These are phyloP conservation scores for Ilex asprella DNA, from an alignment of 257 asterid species.

Conservation along the genomic window DNA sequence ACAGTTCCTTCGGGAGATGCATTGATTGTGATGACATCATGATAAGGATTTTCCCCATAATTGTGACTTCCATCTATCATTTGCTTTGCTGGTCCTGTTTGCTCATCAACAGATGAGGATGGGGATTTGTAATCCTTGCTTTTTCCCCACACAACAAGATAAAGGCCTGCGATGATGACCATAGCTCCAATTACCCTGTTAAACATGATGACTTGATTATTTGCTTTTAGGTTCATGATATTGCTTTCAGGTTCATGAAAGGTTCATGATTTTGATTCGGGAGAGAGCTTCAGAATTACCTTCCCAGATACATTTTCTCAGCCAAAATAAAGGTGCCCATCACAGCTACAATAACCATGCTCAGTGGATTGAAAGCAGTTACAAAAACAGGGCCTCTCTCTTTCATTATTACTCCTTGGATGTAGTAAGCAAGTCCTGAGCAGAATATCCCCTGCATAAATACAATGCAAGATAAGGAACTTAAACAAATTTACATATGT, in stretches of 20 bases:
- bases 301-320: slow-evolving; percentile 70
- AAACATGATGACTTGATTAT: slow-evolving; percentile 3
- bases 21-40: slow-evolving; percentile 29
- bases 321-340: slow-evolving; percentile 69
- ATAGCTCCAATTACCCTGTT: slow-evolving; percentile 77
- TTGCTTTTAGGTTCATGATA: not conserved
- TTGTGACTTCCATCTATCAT: slow-evolving; percentile 9
- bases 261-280: not conserved
- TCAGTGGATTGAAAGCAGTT: slow-evolving; percentile 75
- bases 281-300: slow-evolving; percentile 30
- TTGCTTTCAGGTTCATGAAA: no score
- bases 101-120: slow-evolving; percentile 18
- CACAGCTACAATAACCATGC: slow-evolving; percentile 83
- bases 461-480: not conserved
- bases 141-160: slow-evolving; percentile 90
- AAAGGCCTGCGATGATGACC: slow-evolving; percentile 71
- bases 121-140: slow-evolving; percentile 46
- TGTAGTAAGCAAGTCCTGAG: slow-evolving; percentile 77
- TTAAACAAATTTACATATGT: no score
- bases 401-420: slow-evolving; percentile 81
- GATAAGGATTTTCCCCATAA: slow-evolving; percentile 12
- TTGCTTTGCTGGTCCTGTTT: slow-evolving; percentile 32
- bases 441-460: slow-evolving; percentile 74
- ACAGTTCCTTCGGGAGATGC: slow-evolving; percentile 18
- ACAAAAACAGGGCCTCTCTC: slow-evolving; percentile 88